Conservation (phyloP, 1,284 basidiomycete species). For the Peniophora sp. region DNA sequence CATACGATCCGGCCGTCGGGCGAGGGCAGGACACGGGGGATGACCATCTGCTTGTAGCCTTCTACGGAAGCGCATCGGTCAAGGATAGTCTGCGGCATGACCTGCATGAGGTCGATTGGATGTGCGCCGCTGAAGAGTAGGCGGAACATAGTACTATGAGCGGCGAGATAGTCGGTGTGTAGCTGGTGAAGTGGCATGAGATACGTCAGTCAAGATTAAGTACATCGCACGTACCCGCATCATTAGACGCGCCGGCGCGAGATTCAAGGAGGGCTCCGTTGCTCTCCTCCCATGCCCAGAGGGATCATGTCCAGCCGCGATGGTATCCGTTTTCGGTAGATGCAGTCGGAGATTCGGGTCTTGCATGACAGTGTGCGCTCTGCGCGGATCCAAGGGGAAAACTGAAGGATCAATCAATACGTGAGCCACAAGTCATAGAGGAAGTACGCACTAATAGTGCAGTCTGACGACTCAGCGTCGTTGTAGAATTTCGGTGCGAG, state of each 20-base stretch:
- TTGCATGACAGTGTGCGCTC: conserved; percentile 6
- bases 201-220: conserved; percentile 3
- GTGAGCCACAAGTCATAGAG: too few species aligned
- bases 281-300: conserved; percentile 35
- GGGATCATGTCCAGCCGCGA: conserved; percentile 9
- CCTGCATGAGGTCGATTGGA: too few species aligned
- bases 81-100: too few species aligned
- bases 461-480: conserved; percentile 64
- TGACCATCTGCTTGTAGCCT: too few species aligned
- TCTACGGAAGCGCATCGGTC: too few species aligned
- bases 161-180: conserved; percentile 63
- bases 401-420: conserved; percentile 13
- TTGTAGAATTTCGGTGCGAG: conserved; percentile 65
- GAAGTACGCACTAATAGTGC: conserved; percentile 53
- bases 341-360: conserved; percentile 4
- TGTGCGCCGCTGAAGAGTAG: conserved; percentile 51
- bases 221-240: conserved; percentile 40
- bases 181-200: conserved; percentile 32
- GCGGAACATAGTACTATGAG: conserved; percentile 65
- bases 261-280: conserved; percentile 43
- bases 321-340: conserved; percentile 1
- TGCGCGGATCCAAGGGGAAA: conserved; percentile 17
- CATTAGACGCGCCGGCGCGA: conserved; percentile 42
- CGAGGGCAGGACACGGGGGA: conserved; percentile 10
- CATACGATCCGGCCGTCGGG: conserved; percentile 33